Evolutionary conservation across 1,284 basidiomycete genomes (phyloP), one percentile per base, ranked within the genome.

Genomic region (Prillingera fragicola): DNA sequence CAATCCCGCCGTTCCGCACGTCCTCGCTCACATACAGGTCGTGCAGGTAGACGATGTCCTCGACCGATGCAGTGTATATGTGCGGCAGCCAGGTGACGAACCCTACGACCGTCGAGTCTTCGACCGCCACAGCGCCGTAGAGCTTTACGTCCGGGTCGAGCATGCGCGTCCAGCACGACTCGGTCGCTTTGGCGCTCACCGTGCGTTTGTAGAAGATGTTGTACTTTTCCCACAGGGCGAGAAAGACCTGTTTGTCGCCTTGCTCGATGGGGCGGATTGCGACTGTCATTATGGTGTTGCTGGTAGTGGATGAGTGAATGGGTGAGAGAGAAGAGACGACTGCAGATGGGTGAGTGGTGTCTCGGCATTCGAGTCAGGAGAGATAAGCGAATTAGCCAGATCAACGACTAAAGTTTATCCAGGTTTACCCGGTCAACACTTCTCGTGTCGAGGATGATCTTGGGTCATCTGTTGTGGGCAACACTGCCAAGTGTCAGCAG

Each of bases 121-220:
- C 46, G 21, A 43, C 46, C 3, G 51, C 51, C 23, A 52, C 51
- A 13, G 51, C 51, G 34, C 33, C 43, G 23, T 52, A 52, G 9
- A 46, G 38, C n/a, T n/a, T 29, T 2, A 45, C 41, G 10, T n/a
- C 9, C 29, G 43, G 43, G 43, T 52, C 51, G 19, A 52, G 46
- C 22, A 52, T 27, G 26, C 51, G 51, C n/a, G n/a, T n/a, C n/a
- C n/a, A n/a, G n/a, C n/a, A n/a, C n/a, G n/a, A n/a, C 41, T 40
- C 19, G 31, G 39, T 31, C n/a, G 41, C 39, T 13, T 33, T 24
- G 25, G 33, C 43, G 5, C 46, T 52, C 3, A 43, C 43, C 3
- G 41, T 46, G 34, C 51, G 51, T 38, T 49, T 48, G 51, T 52
- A 52, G 43, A 48, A 52, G 22, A 35, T 31, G 39, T 52, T 52